Evolutionary conservation across 768 basidiomycete species (phyloP).

Genomic region (Lentinus tigrinus): DNA sequence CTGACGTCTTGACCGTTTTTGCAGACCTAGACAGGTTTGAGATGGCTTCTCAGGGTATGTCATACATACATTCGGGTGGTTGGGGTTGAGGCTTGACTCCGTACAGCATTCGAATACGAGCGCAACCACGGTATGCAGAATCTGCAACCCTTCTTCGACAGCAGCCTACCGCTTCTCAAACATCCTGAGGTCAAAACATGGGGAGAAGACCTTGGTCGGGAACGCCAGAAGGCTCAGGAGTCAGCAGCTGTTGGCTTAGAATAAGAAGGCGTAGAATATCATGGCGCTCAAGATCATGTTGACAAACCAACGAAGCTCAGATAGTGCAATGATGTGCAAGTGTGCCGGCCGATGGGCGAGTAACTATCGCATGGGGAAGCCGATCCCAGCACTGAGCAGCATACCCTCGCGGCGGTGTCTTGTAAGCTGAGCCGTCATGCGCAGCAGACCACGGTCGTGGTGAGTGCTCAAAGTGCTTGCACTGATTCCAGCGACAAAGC

Average conservation of each 20-base stretch:
- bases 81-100: background rate
- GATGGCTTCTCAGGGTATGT: slow-evolving; percentile 78
- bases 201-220: slow-evolving; percentile 56
- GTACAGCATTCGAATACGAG: slow-evolving; percentile 73
- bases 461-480: no score
- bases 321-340: no score
- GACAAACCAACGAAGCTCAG: no score
- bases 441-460: no score
- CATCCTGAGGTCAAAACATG: slow-evolving; percentile 75
- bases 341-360: no score
- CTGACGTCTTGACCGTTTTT: background rate
- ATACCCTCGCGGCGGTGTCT: no score
- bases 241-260: background rate
- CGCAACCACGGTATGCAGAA: slow-evolving; percentile 41
- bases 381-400: no score
- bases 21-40: slow-evolving; percentile 85
- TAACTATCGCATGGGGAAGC: no score
- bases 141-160: slow-evolving; percentile 79
- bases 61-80: no score
- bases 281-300: no score
- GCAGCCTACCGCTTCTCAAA: slow-evolving; percentile 67
- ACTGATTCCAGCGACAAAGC: no score
- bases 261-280: background rate
- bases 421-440: no score
- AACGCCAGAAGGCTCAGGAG: slow-evolving; percentile 36